Evolutionary conservation across 257 asterid genomes (phyloP), one percentile per base, ranked within the genome.

Genomic region (Fraxinus pennsylvanica): DNA sequence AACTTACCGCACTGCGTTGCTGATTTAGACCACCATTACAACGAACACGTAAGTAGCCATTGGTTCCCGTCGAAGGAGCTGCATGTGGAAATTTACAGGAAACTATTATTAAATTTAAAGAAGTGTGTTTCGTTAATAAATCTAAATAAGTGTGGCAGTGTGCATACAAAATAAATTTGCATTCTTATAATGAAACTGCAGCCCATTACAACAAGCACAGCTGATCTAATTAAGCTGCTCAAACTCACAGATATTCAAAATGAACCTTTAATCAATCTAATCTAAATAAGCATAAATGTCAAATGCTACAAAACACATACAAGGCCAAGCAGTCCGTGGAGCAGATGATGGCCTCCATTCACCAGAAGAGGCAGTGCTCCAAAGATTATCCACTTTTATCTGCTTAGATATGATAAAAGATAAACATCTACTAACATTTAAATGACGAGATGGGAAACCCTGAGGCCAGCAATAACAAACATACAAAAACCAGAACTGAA

Each of bases 21-120:
- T 95, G 98, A 81, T 93, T 95, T 79, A 95, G 91, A 82, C 99
- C 99, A 57, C 99, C 99, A 83, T 95, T 95, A 85, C 99, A 95
- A 72, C 98, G 96, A 82, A 95, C 98, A 71, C 99, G 94, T 70
- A 95, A 82, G 83, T 95, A 95, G 36, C 99, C 99, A 87, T 89
- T 95, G 85, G 88, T 88, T 85, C 89, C 92, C 73, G 74, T 78
- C 32, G 94, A 84, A 79, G 98, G 98, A 81, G 97, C 97, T 93
- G 91, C 88, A 81, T n/a, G 27, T 72, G 27, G 66, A 86, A 54
- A 74, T 45, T 75, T 76, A 72, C 74, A 79, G 8, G 38, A 71
- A 78, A 39, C 30, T 45, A 66, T 76, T 30, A 30, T 30, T 30
- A 30, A 30, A 30, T 30, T 30, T 30, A 30, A 2, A 30, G 2